phyloP scores from a whole-genome alignment of 2,329 filamentous ascomycete species.

The Penicillium sp. region DNA sequence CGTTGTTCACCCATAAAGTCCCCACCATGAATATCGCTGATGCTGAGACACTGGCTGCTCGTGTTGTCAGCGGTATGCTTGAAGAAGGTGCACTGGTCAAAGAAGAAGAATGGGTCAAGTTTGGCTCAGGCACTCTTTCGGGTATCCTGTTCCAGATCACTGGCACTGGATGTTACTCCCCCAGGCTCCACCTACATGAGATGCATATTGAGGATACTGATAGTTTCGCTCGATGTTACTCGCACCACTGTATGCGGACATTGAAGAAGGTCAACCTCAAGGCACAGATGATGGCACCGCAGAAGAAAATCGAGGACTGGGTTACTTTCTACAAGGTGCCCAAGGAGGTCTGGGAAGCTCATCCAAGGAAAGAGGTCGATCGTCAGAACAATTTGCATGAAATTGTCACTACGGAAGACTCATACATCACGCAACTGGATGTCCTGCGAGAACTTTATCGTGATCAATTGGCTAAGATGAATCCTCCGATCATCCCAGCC shows the following conservation, averaged over 20 bases:
- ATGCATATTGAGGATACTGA: slow-evolving; percentile 65
- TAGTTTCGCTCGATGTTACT: slow-evolving; percentile 79
- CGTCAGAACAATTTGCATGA: slow-evolving; percentile 94
- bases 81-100: slow-evolving; percentile 72
- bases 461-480: slow-evolving; percentile 69
- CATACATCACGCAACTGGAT: slow-evolving; percentile 84
- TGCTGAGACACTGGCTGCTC: slow-evolving; percentile 79
- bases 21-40: slow-evolving; percentile 98
- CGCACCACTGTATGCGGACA: slow-evolving; percentile 88
- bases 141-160: slow-evolving; percentile 94
- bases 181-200: slow-evolving; percentile 70
- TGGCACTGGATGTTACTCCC: slow-evolving; percentile 85
- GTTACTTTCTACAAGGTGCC: slow-evolving; percentile 81
- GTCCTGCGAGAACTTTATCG: slow-evolving; percentile 83
- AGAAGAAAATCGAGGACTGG: slow-evolving; percentile 77
- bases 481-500: slow-evolving; percentile 78
- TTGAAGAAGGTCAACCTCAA: slow-evolving; percentile 91
- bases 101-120: slow-evolving; percentile 98
- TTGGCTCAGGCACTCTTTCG: slow-evolving; percentile 74
- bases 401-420: slow-evolving; percentile 89
- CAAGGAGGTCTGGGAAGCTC: slow-evolving; percentile 69
- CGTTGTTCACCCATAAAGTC: slow-evolving; percentile 89
- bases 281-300: slow-evolving; percentile 66
- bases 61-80: slow-evolving; percentile 78
- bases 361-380: slow-evolving; percentile 82